Base-by-base conservation (phyloP, 2,329 filamentous ascomycete species). In the Chaetomium strumarium region DNA sequence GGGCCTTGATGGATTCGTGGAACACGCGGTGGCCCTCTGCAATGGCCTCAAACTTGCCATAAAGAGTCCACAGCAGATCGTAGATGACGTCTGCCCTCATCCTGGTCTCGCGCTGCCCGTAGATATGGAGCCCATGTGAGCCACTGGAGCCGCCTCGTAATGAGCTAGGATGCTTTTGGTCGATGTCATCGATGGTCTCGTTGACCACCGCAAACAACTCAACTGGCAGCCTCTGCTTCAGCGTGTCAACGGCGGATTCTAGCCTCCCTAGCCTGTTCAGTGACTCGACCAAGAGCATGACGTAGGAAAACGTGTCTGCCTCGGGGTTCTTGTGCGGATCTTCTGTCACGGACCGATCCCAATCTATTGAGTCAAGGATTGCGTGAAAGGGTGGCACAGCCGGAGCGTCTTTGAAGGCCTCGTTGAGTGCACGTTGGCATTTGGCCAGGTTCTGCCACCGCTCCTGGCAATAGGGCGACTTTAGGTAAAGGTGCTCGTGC, bases 21-120 rank as follows among this genome's bases (percentile, higher is more conserved):
- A 97, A 84, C 0, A 96, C 85, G 39, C 95, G 85, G 66, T 99
- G 93, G 2, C 91, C 89, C 71, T 99, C 95, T 5, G 90, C 90
- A 60, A 99, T 97, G 8, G 93, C 89, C 68, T 97, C 93, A 58
- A 99, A 97, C 63, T 96, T 96, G 40, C 91, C 91, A 67, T 95
- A 99, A 1, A 99, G 70, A 0, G 90, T 92, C 83, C 87, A 95
- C 2, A 99, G 74, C 42, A 97, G 80, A 64, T 99, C 93, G 59
- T 93, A 88, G 45, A 99, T 85, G 29, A 96, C 88, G 62, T 90
- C 87, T 13, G 86, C 85, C 16, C 88, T 81, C 72, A 91, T 83
- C 59, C 88, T 84, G 16, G 86, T 89, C 60, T 90, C 81, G 31
- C 86, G 79, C 50, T 76, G 81, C 51, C 80, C 83, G 61, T 86